Conservation (phyloP, 139 green algal species). For the Tetradesmus lagerheimii region DNA sequence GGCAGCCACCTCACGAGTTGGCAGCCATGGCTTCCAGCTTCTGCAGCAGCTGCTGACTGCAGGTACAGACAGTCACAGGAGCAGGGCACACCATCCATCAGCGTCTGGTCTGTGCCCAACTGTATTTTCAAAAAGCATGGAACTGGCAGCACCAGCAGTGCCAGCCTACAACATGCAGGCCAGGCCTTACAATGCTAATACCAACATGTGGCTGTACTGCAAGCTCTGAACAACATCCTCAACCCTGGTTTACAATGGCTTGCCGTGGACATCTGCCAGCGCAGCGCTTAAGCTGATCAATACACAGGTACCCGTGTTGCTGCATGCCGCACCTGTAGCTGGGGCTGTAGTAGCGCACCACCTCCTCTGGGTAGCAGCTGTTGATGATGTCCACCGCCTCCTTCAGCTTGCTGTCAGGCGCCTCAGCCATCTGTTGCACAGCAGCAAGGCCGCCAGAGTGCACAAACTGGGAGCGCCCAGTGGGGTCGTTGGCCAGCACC, state of each 20-base stretch:
- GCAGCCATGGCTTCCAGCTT: constrained; percentile 74
- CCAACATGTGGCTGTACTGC: too few relatives aligned
- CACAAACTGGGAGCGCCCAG: constrained; percentile 82
- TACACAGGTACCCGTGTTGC: too few relatives aligned
- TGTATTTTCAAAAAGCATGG: too few relatives aligned
- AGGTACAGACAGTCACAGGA: background rate
- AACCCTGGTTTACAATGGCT: too few relatives aligned
- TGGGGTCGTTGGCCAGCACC: constrained; percentile 85
- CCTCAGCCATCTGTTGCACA: constrained; percentile 85
- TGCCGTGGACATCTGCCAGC: too few relatives aligned
- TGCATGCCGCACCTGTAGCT: constrained; percentile 60
- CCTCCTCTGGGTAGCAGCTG: constrained; percentile 83
- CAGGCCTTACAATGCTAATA: too few relatives aligned
- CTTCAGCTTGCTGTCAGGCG: constrained; percentile 75
- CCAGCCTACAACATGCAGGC: too few relatives aligned
- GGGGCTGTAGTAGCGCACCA: constrained; percentile 90
- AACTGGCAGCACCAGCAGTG: too few relatives aligned
- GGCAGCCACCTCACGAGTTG: background rate
- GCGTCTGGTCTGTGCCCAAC: too few relatives aligned
- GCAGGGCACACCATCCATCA: background rate
- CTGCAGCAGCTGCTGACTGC: constrained; percentile 77
- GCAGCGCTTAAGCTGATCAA: too few relatives aligned
- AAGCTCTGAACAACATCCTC: too few relatives aligned
- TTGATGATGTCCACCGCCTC: constrained; percentile 92
- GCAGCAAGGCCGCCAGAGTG: constrained; percentile 86